Evolutionary conservation across 768 basidiomycete genomes (phyloP).

Genomic region (Collybia sp.): DNA sequence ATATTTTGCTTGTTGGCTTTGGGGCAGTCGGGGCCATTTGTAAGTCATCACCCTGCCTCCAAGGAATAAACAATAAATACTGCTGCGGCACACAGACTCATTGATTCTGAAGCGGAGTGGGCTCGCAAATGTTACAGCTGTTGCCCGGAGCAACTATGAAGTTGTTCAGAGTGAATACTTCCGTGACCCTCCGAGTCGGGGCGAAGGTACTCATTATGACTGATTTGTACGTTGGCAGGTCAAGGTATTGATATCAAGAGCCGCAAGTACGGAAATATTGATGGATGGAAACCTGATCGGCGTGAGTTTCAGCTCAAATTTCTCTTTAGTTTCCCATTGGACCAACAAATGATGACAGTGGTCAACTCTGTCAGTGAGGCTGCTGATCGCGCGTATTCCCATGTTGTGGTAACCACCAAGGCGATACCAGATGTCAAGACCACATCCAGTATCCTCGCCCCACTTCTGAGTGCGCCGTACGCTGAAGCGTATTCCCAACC

Average conservation of each 20-base stretch:
- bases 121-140: constrained; percentile 60
- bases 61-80: neutral
- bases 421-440: constrained; percentile 61
- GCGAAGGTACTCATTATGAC: neutral
- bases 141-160: constrained; percentile 69
- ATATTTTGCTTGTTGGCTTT: constrained; percentile 58
- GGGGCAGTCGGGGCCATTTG: constrained; percentile 66
- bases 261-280: constrained; percentile 51
- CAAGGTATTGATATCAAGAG: constrained; percentile 55
- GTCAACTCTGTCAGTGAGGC: constrained; percentile 56
- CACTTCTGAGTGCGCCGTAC: constrained; percentile 48
- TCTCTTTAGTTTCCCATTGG: neutral
- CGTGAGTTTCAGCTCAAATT: constrained; percentile 30
- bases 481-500: constrained; percentile 43
- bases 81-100: constrained; percentile 34
- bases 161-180: constrained; percentile 40
- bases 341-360: constrained; percentile 31
- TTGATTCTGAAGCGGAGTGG: constrained; percentile 53
- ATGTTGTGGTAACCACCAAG: constrained; percentile 68
- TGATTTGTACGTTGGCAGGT: constrained; percentile 21
- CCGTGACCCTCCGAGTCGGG: too few relatives aligned
- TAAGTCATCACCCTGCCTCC: constrained; percentile 21
- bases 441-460: constrained; percentile 51
- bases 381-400: constrained; percentile 53
- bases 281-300: constrained; percentile 60